Conservation (phyloP, 2,329 filamentous ascomycete species). For the Sphaceloma murrayae region DNA sequence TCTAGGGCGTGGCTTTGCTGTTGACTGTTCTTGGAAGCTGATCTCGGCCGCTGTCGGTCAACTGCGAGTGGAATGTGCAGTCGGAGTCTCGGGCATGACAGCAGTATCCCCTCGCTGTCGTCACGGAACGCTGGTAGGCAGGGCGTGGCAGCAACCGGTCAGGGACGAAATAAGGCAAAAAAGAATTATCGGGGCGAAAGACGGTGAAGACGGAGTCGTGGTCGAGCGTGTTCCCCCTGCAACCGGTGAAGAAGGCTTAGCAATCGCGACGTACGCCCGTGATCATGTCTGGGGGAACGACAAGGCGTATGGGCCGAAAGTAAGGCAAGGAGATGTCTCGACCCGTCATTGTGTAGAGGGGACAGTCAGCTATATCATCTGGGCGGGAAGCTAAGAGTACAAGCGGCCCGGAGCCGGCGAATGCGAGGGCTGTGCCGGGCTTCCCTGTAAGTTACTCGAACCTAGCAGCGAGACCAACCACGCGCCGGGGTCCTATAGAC, state of each 20-base stretch:
- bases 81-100: too few relatives aligned
- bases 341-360: background rate
- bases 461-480: conserved; percentile 3
- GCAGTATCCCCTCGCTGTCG: background rate
- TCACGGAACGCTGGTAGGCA: background rate
- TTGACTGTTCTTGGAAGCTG: too few relatives aligned
- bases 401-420: conserved; percentile 8
- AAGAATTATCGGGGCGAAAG: background rate
- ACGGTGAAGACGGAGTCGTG: conserved; percentile 8
- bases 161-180: background rate
- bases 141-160: background rate
- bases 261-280: conserved; percentile 3
- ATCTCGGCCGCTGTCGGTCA: too few relatives aligned
- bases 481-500: conserved; percentile 1
- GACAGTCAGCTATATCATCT: background rate
- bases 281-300: background rate
- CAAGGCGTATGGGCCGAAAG: background rate
- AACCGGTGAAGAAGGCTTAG: conserved; percentile 7
- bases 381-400: conserved; percentile 2
- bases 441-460: background rate
- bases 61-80: too few relatives aligned
- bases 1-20: too few relatives aligned
- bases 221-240: background rate
- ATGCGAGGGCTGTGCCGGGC: conserved; percentile 4
- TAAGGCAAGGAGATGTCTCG: conserved; percentile 7